Evolutionary conservation across 805 yeast genomes (phyloP).

Genomic region (Hanseniaspora clermontiae): DNA sequence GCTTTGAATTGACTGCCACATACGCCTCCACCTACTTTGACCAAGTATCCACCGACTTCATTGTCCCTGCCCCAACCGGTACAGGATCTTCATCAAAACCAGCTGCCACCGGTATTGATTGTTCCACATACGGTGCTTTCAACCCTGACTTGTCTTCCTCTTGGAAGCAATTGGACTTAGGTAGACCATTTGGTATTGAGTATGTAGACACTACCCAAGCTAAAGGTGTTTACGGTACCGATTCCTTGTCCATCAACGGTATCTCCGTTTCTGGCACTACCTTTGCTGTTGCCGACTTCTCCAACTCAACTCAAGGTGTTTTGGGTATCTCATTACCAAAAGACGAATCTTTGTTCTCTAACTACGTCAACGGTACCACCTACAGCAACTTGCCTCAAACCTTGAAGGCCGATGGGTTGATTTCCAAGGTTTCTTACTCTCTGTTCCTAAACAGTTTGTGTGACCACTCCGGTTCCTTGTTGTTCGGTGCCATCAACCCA

Average conservation of each 20-base stretch:
- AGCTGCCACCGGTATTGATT: conserved; percentile 18
- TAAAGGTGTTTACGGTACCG: conserved; percentile 42
- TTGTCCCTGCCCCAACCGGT: background rate
- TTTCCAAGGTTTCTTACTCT: conserved; percentile 42
- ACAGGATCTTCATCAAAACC: background rate
- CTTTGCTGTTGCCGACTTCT: conserved; percentile 26
- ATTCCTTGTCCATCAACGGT: conserved; percentile 18
- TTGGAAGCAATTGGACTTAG: conserved; percentile 22
- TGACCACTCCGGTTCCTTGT: conserved; percentile 34
- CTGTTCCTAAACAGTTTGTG: conserved; percentile 40
- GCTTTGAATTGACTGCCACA: conserved; percentile 14
- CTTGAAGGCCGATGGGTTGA: conserved; percentile 42
- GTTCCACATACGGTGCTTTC: conserved; percentile 33
- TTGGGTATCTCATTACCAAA: conserved; percentile 44
- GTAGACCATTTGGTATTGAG: conserved; percentile 31
- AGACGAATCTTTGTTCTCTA: conserved; percentile 36
- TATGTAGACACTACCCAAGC: conserved; percentile 44
- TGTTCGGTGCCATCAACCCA: conserved; percentile 33
- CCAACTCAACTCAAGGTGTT: conserved; percentile 33
- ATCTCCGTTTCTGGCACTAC: conserved; percentile 27
- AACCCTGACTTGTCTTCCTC: conserved; percentile 26
- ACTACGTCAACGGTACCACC: conserved; percentile 21
- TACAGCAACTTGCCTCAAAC: conserved; percentile 51
- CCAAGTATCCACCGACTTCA: conserved; percentile 4
- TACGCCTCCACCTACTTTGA: conserved; percentile 10